Conservation (phyloP, 1,284 basidiomycete species). For the Cystobasidiaceae sp. region DNA sequence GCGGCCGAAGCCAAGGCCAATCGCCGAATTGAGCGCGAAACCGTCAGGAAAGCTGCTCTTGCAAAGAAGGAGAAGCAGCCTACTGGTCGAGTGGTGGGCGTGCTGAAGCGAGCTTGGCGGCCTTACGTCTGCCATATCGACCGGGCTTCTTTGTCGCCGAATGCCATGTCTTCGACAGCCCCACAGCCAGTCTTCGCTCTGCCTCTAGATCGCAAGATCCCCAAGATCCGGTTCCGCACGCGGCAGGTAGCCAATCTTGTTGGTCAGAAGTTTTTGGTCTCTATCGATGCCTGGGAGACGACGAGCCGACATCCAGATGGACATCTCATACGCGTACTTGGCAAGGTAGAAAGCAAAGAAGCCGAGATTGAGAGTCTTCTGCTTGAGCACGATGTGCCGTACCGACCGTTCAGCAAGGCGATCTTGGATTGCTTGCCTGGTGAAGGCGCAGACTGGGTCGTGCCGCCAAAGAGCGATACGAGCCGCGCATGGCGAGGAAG, state of each 20-base stretch:
- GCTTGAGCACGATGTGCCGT: conserved; percentile 94
- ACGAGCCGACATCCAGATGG: conserved; percentile 92
- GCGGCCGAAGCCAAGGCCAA: conserved; percentile 51
- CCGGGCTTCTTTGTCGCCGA: conserved; percentile 73
- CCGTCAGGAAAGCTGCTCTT: conserved; percentile 45
- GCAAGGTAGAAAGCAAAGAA: conserved; percentile 86
- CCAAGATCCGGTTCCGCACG: conserved; percentile 88
- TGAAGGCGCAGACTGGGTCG: conserved; percentile 89
- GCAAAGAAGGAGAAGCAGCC: conserved; percentile 58
- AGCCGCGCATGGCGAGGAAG: conserved; percentile 72
- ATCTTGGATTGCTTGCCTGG: conserved; percentile 84
- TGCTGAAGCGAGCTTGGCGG: conserved; percentile 93
- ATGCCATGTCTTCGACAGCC: conserved; percentile 71
- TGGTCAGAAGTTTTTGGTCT: conserved; percentile 91
- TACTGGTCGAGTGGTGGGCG: conserved; percentile 84
- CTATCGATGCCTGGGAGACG: conserved; percentile 85
- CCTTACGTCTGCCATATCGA: conserved; percentile 97
- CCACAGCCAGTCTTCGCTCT: conserved; percentile 92
- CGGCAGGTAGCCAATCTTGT: conserved; percentile 84
- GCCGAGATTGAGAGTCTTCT: conserved; percentile 93
- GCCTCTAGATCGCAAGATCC: conserved; percentile 84
- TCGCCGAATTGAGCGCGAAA: conserved; percentile 37
- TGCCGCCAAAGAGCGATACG: conserved; percentile 65
- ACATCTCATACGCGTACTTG: conserved; percentile 90
- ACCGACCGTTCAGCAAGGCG: conserved; percentile 90